Conservation (phyloP, 768 basidiomycete genomes). For the Ramaria sp. region DNA sequence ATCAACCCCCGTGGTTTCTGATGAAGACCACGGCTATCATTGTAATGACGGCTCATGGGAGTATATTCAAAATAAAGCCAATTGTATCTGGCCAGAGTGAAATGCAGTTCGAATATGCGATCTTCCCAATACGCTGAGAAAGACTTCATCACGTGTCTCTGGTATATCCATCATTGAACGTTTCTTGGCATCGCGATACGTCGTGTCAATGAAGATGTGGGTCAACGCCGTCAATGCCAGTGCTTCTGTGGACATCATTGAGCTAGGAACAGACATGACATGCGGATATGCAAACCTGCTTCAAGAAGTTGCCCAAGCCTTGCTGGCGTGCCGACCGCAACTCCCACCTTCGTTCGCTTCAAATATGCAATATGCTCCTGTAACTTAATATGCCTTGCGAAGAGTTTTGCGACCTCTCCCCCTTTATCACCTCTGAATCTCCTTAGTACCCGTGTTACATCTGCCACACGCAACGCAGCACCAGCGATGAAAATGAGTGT, state of each 20-base stretch:
- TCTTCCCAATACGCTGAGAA: conserved; percentile 59
- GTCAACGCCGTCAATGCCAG: conserved; percentile 64
- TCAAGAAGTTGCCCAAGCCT: conserved; percentile 71
- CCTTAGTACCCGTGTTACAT: conserved; percentile 67
- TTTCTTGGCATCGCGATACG: conserved; percentile 66
- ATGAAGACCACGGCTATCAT: conserved; percentile 9
- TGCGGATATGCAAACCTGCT: conserved; percentile 25
- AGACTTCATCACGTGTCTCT: conserved; percentile 74
- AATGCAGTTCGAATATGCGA: conserved; percentile 52
- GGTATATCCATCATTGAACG: conserved; percentile 71
- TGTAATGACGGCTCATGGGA: not conserved
- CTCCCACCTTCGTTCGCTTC: conserved; percentile 72
- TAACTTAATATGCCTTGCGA: conserved; percentile 90
- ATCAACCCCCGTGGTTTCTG: conserved; percentile 91
- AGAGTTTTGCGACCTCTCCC: conserved; percentile 89
- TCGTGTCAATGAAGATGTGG: conserved; percentile 74
- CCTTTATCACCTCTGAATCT: conserved; percentile 69
- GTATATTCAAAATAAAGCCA: conserved; percentile 60
- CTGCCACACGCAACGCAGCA: conserved; percentile 88
- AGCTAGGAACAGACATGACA: conserved; percentile 36
- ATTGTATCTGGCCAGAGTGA: conserved; percentile 59
- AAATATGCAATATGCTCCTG: conserved; percentile 80
- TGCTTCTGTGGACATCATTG: conserved; percentile 39
- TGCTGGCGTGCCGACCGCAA: conserved; percentile 88
- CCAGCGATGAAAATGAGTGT: conserved; percentile 76